Conservation (phyloP, 1,284 basidiomycete genomes). For the Mycena sp. region DNA sequence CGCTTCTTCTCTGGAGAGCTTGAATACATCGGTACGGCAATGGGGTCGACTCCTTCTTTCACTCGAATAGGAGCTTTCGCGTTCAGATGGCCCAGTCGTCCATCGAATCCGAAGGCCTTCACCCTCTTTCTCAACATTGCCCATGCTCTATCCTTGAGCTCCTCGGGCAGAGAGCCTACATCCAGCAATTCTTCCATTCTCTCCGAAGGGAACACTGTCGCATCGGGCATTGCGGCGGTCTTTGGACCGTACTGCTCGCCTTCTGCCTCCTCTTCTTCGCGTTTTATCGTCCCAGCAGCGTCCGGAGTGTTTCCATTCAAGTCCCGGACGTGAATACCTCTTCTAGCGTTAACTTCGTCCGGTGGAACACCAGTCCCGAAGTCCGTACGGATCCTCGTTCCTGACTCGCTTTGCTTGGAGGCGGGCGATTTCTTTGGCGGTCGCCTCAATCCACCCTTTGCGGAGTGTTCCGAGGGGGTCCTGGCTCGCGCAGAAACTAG, state of each 20-base stretch:
- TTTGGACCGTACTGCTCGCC: conserved; percentile 12
- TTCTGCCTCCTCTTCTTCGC: background rate
- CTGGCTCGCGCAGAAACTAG: background rate
- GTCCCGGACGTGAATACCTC: background rate
- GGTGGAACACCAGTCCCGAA: conserved; percentile 1
- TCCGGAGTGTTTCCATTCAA: background rate
- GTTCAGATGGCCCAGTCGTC: conserved; percentile 39
- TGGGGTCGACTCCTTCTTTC: conserved; percentile 34
- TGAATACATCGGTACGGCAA: conserved; percentile 28
- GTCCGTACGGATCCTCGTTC: background rate
- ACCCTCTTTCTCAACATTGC: background rate
- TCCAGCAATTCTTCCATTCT: conserved; percentile 17
- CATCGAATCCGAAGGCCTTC: conserved; percentile 44
- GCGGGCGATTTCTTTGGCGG: background rate
- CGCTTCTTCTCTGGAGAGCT: conserved; percentile 45
- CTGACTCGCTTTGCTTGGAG: too few relatives aligned
- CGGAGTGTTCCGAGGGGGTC: background rate
- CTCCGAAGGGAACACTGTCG: background rate
- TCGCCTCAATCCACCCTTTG: too few relatives aligned
- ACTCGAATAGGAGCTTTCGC: conserved; percentile 35
- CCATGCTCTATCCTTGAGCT: conserved; percentile 1
- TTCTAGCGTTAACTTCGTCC: background rate
- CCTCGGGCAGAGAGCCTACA: conserved; percentile 15
- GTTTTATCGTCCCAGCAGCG: fast-evolving
- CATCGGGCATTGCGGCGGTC: conserved; percentile 14